Percentiles rank a stretch among this genome's conserved stretches.
Evolutionary conservation across 2,329 filamentous ascomycete species (phyloP).

Genomic region (Aspergillus proliferans): DNA sequence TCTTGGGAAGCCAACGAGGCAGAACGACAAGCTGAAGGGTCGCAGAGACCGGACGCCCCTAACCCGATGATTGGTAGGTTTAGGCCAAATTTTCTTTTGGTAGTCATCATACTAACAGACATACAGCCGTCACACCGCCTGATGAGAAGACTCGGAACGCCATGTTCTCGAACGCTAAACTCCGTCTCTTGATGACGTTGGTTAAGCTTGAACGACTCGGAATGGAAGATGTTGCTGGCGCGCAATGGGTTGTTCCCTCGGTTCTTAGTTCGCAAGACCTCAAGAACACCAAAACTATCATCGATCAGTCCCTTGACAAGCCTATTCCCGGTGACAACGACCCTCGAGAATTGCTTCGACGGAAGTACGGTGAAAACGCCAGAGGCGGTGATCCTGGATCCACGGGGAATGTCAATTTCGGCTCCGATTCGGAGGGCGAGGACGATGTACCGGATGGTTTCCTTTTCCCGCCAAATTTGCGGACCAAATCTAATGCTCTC

Average conservation of each 20-base stretch:
- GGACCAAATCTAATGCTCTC: conserved; percentile 46
- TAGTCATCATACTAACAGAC: conserved; percentile 2
- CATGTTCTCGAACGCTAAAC: conserved; percentile 82
- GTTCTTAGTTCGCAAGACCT: conserved; percentile 59
- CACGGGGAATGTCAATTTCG: conserved; percentile 53
- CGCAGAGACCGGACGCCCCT: conserved; percentile 17
- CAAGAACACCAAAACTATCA: conserved; percentile 61
- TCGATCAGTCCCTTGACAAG: conserved; percentile 71
- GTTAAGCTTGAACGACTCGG: conserved; percentile 62
- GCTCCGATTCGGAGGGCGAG: conserved; percentile 63
- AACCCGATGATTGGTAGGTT: conserved; percentile 43
- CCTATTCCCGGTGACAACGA: conserved; percentile 68
- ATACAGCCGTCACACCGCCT: conserved; percentile 55
- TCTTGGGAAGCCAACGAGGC: conserved; percentile 70
- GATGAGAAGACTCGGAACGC: conserved; percentile 62
- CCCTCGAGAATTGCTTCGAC: conserved; percentile 72
- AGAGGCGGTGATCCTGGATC: conserved; percentile 25
- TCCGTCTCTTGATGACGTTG: conserved; percentile 76
- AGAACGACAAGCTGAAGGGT: conserved; percentile 47
- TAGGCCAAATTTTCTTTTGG: background rate
- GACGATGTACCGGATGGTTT: conserved; percentile 52
- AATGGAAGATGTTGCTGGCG: conserved; percentile 65
- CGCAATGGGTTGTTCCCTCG: conserved; percentile 70
- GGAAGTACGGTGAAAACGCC: conserved; percentile 50
- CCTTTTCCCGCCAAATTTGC: conserved; percentile 57